Evolutionary conservation across 108 stramenopile species (phyloP).

Genomic region (Discostella stelligeroides): DNA sequence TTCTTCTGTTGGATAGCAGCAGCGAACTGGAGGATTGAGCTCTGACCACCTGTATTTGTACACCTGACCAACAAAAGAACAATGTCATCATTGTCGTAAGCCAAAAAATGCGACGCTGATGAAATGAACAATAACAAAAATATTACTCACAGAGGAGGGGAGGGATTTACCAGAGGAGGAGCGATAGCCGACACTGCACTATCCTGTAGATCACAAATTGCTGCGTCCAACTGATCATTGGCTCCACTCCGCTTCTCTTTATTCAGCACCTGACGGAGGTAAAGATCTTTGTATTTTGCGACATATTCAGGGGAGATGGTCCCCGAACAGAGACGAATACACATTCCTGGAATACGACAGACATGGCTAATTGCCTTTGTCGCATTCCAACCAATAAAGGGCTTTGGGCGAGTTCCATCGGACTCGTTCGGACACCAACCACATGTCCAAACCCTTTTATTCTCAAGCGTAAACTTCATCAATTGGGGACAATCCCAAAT

Average conservation of each 20-base stretch:
- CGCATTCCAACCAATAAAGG: no score
- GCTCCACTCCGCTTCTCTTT: background rate
- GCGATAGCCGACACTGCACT: background rate
- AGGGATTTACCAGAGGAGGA: background rate
- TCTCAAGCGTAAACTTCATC: background rate
- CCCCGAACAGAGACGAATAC: background rate
- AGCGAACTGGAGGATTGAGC: background rate
- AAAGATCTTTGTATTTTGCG: background rate
- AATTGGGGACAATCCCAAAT: background rate
- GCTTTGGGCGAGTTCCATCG: background rate
- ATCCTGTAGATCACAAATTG: background rate
- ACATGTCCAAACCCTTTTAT: background rate
- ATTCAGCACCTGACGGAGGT: background rate
- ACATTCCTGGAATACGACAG: background rate
- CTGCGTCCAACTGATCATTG: background rate
- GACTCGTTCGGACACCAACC: background rate
- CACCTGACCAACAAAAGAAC: background rate
- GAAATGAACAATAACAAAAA: background rate
- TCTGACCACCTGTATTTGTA: background rate
- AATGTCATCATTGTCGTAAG: background rate
- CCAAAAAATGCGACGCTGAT: background rate
- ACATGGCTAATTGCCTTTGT: constrained; percentile 1
- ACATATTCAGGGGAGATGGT: background rate
- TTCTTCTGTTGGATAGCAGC: background rate
- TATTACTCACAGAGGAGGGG: background rate